Conservation (phyloP, 495 filamentous ascomycete genomes). For the Lophium mytilinum region DNA sequence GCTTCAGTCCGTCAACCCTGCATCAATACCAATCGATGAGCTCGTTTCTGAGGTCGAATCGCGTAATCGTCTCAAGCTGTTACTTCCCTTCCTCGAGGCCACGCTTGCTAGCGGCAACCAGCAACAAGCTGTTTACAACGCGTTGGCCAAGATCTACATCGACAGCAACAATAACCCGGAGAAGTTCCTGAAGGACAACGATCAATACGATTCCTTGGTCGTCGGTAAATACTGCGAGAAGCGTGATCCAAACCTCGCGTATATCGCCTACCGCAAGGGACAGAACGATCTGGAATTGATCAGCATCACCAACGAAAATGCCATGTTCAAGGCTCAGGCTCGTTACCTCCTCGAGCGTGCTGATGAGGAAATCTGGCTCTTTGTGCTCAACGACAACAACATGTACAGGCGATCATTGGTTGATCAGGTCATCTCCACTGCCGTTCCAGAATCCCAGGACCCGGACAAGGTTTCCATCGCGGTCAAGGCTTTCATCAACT, state of each 20-base stretch:
- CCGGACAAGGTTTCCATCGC: conserved; percentile 93
- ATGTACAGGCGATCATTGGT: conserved; percentile 85
- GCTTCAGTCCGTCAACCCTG: conserved; percentile 75
- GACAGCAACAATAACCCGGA: conserved; percentile 99
- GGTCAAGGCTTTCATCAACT: conserved; percentile 82
- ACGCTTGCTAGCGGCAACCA: conserved; percentile 87
- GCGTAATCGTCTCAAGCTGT: conserved; percentile 88
- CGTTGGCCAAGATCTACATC: conserved; percentile 99
- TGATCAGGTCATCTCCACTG: conserved; percentile 94
- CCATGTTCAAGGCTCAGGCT: conserved; percentile 96
- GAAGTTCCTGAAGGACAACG: conserved; percentile 97
- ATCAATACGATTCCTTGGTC: conserved; percentile 84
- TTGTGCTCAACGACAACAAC: conserved; percentile 93
- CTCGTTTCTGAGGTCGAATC: conserved; percentile 92
- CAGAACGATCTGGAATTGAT: conserved; percentile 97
- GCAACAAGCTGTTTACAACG: conserved; percentile 97
- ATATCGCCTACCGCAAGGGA: conserved; percentile 92
- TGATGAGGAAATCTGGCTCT: conserved; percentile 86
- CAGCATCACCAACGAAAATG: conserved; percentile 96
- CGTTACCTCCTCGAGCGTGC: conserved; percentile 88
- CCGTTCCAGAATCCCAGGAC: conserved; percentile 88
- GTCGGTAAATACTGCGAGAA: conserved; percentile 99
- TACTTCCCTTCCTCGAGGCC: conserved; percentile 92
- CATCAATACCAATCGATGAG: conserved; percentile 88
- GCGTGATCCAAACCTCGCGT: conserved; percentile 93